Evolutionary conservation across 768 basidiomycete genomes (phyloP).

Genomic region (Guyanaporus albipodus): DNA sequence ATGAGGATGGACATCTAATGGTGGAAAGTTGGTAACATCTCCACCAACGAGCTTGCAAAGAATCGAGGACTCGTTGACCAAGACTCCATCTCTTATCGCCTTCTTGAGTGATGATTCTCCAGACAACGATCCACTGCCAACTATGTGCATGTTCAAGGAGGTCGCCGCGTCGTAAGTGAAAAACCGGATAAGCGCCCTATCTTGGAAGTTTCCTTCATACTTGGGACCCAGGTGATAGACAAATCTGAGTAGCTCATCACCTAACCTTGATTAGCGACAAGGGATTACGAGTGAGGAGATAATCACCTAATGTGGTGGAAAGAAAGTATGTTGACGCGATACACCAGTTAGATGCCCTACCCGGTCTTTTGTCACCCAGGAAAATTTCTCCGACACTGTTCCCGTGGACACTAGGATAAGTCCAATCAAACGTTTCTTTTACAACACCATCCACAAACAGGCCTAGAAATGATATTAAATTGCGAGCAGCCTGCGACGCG

Average conservation of each 20-base stretch:
- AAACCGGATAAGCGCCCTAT: slow-evolving; percentile 62
- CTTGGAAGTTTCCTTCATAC: slow-evolving; percentile 74
- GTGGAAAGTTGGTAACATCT: slow-evolving; percentile 11
- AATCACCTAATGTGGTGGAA: slow-evolving; percentile 52
- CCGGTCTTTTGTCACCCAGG: slow-evolving; percentile 51
- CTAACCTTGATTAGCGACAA: slow-evolving; percentile 34
- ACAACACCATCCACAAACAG: slow-evolving; percentile 73
- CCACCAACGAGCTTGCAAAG: slow-evolving; percentile 38
- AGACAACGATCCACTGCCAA: slow-evolving; percentile 42
- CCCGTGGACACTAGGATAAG: slow-evolving; percentile 54
- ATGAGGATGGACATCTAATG: slow-evolving; percentile 7
- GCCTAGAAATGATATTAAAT: slow-evolving; percentile 38
- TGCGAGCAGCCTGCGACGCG: background rate
- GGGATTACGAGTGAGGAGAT: background rate
- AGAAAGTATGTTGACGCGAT: slow-evolving; percentile 63
- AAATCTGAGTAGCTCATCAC: slow-evolving; percentile 67
- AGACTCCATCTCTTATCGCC: slow-evolving; percentile 39
- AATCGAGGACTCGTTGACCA: slow-evolving; percentile 37
- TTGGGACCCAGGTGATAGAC: slow-evolving; percentile 81
- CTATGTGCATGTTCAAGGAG: slow-evolving; percentile 75
- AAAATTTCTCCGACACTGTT: slow-evolving; percentile 38
- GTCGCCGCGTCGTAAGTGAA: slow-evolving; percentile 84
- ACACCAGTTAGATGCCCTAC: slow-evolving; percentile 50
- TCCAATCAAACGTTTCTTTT: slow-evolving; percentile 57
- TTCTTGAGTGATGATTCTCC: slow-evolving; percentile 37